These are phyloP conservation scores for Grosmannia penicillata DNA, from an alignment of 2,329 filamentous ascomycete genomes.

Conservation along the genomic window DNA sequence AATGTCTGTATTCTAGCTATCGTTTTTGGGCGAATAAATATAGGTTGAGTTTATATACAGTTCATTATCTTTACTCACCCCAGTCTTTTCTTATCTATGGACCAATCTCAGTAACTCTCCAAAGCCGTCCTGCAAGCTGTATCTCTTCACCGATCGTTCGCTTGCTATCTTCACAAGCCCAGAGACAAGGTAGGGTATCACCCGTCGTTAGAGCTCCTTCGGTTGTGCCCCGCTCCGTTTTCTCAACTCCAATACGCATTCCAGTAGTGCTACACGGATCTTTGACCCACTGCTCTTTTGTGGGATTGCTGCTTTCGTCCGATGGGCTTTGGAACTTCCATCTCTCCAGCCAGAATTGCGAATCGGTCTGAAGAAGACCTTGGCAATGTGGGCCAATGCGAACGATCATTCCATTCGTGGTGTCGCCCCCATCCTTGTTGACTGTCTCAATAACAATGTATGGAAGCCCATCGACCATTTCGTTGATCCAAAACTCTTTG, in stretches of 20 bases:
- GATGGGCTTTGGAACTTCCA: background rate
- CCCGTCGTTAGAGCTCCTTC: background rate
- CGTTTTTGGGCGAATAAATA: no score
- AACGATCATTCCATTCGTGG: background rate
- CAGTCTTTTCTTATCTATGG: background rate
- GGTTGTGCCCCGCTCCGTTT: background rate
- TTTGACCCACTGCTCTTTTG: background rate
- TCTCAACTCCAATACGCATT: background rate
- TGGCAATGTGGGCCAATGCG: constrained; percentile 4
- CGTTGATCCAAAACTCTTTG: constrained; percentile 4
- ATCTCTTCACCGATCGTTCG: background rate
- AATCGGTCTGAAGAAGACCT: background rate
- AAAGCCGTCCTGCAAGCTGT: background rate
- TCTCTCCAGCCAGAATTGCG: constrained; percentile 1
- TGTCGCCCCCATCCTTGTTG: background rate
- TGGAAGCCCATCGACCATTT: background rate
- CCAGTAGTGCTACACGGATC: background rate
- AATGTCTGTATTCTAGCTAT: no score
- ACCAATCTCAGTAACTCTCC: constrained; percentile 1
- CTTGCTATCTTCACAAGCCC: background rate
- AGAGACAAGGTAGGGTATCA: background rate
- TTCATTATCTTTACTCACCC: no score
- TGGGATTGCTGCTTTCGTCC: background rate
- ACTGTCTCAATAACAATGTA: constrained; percentile 1
- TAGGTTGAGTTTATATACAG: no score